phyloP scores from a whole-genome alignment of 805 yeast genomes.

The Candida sakaeoensis region DNA sequence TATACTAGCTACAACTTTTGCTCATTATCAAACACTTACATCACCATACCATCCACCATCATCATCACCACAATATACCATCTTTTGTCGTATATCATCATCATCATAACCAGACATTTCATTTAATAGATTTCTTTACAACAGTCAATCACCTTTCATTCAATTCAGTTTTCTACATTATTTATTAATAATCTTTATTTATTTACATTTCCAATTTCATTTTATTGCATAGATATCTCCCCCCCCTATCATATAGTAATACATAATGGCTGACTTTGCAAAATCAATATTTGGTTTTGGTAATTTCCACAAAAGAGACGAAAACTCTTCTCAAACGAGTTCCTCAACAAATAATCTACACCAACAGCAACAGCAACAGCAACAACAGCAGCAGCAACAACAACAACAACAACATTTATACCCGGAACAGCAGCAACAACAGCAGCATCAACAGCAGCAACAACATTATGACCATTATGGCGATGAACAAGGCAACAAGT shows the following conservation, averaged over 20 bases:
- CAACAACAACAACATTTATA: conserved; percentile 7
- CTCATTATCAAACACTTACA: too few relatives aligned
- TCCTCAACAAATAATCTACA: conserved; percentile 5
- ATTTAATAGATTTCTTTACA: background rate
- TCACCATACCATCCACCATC: too few relatives aligned
- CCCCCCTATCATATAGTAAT: background rate
- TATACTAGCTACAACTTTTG: too few relatives aligned
- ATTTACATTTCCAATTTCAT: conserved; percentile 2
- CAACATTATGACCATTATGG: conserved; percentile 7
- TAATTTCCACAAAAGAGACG: conserved; percentile 29
- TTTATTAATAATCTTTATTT: background rate
- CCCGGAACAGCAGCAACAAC: conserved; percentile 7
- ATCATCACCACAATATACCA: too few relatives aligned
- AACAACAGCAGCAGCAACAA: conserved; percentile 7
- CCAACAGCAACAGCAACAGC: conserved; percentile 5
- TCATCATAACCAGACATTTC: background rate
- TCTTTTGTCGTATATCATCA: too few relatives aligned
- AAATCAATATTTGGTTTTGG: conserved; percentile 42
- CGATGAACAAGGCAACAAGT: conserved; percentile 15
- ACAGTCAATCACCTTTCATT: background rate
- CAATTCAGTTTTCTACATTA: background rate
- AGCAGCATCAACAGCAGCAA: conserved; percentile 9
- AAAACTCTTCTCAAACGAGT: conserved; percentile 8
- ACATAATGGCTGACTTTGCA: conserved; percentile 43
- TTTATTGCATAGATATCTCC: background rate